Evolutionary conservation across 2,329 filamentous ascomycete genomes (phyloP), one percentile per base, ranked within the genome.

Genomic region (Fusarium fujikuroi): DNA sequence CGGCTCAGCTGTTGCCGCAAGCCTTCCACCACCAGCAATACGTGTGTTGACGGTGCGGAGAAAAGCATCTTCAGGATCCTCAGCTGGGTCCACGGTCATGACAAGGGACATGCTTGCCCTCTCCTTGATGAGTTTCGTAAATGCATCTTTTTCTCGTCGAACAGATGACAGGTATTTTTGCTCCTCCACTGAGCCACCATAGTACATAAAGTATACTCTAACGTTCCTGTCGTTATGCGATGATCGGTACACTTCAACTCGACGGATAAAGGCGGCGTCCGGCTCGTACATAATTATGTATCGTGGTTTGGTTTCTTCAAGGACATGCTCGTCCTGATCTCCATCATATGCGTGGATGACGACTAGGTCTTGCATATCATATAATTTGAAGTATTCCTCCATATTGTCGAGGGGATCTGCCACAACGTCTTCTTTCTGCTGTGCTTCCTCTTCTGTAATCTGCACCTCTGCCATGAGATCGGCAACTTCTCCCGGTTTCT

Each of bases 251-350:
- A 98, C 95, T 80, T 99, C 96, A 25, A 99, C 92, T 42, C 95
- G 89, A 19, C 96, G 91, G 78, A 98, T 97, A 81, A 99, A 99
- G 7, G 95, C 92, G 7, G 95, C 91, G 74, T 98, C 95, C 2
- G 96, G 95, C 80, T 98, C 96, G 82, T 98, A 99, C 96, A 99
- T 98, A 84, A 99, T 93, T 66, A 99, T 94, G 81, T 98, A 98
- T 68, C 93, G 91, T 39, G 96, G 96, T 78, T 93, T 95, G 65
- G 96, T 88, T 82, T 99, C 96, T 80, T 99, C 95, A 3, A 99
- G 88, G n/a, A 98, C 88, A 80, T 97, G 94, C 80, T 98, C 96
- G 80, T 99, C 96, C 85, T 95, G 92, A 80, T 98, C 96, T 16
- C 95, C 95, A 67, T 97, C 95, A 80, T 97, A 99, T 2, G 96